Conservation (phyloP, 2,329 filamentous ascomycete genomes). For the Tothia fuscella region DNA sequence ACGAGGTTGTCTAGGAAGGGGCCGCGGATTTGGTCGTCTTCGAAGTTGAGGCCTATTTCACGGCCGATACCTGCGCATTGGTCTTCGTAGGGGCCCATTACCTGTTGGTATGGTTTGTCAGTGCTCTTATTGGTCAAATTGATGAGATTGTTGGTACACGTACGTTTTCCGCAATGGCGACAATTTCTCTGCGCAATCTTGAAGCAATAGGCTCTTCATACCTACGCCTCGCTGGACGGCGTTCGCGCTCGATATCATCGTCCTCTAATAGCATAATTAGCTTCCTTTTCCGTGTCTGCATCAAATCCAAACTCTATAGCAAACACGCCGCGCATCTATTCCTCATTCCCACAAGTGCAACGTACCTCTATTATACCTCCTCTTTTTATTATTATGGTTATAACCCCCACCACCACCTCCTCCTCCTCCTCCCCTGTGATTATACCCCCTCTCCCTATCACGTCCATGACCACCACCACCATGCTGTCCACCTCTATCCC, state of each 20-base stretch:
- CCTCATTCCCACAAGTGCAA: background rate
- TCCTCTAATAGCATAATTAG: constrained; percentile 7
- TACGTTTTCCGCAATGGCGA: constrained; percentile 9
- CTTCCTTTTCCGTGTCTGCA: too few species aligned
- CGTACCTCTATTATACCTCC: background rate
- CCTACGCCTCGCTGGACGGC: constrained; percentile 1
- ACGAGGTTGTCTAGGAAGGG: constrained; percentile 7
- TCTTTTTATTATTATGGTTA: constrained; percentile 5
- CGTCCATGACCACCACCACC: constrained; percentile 31
- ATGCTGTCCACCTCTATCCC: background rate
- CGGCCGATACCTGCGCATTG: constrained; percentile 6
- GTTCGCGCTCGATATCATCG: constrained; percentile 6
- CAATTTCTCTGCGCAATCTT: constrained; percentile 7
- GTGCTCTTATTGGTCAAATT: too few species aligned
- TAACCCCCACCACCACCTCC: too few species aligned
- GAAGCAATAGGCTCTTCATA: constrained; percentile 11
- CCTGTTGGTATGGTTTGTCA: too few species aligned
- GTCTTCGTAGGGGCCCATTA: too few species aligned
- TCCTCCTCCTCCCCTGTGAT: background rate
- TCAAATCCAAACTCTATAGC: background rate
- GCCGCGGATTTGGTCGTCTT: constrained; percentile 10
- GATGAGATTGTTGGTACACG: too few species aligned
- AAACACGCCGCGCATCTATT: background rate
- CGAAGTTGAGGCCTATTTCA: constrained; percentile 10
- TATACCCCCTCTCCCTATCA: constrained; percentile 28